Evolutionary conservation across 75 land plant species (phyloP).

Genomic region (Pseudotsuga menziesii): DNA sequence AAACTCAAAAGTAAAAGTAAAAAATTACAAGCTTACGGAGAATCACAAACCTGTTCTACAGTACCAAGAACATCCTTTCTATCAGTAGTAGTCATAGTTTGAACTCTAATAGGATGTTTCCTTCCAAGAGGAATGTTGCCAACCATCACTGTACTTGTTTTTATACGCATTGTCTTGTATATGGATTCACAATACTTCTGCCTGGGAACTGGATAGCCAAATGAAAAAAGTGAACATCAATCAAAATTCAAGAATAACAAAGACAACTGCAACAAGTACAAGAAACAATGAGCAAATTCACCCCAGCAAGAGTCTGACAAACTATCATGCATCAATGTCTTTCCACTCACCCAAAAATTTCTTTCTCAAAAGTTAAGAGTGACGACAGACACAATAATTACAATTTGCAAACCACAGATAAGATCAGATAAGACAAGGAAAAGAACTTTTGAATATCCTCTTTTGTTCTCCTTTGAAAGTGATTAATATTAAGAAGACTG

Average conservation of each 20-base stretch:
- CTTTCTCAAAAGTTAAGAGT: background rate
- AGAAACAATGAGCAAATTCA: background rate
- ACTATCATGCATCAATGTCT: background rate
- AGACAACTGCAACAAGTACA: background rate
- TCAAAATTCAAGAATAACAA: background rate
- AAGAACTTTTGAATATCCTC: background rate
- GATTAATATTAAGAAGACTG: background rate
- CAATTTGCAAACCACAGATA: too few species aligned
- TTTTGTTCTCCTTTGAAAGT: background rate
- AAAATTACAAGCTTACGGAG: too few species aligned
- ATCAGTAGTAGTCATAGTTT: conserved; percentile 98
- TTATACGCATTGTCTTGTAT: conserved; percentile 81
- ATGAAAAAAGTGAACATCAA: conserved; percentile 9
- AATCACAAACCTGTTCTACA: conserved; percentile 67
- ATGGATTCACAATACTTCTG: conserved; percentile 94
- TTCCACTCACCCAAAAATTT: background rate
- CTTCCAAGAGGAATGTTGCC: conserved; percentile 92
- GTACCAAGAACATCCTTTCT: conserved; percentile 90
- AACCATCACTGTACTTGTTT: conserved; percentile 89
- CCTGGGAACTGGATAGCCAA: conserved; percentile 61
- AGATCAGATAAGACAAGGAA: background rate
- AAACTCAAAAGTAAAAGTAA: too few species aligned
- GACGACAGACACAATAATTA: background rate
- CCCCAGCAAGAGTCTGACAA: background rate
- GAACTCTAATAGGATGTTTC: conserved; percentile 93